A percentile compares a stretch with the other conserved stretches of the same genome.
These are phyloP conservation scores for Colletotrichum godetiae DNA, from an alignment of 2,329 filamentous ascomycete genomes.

Conservation along the genomic window DNA sequence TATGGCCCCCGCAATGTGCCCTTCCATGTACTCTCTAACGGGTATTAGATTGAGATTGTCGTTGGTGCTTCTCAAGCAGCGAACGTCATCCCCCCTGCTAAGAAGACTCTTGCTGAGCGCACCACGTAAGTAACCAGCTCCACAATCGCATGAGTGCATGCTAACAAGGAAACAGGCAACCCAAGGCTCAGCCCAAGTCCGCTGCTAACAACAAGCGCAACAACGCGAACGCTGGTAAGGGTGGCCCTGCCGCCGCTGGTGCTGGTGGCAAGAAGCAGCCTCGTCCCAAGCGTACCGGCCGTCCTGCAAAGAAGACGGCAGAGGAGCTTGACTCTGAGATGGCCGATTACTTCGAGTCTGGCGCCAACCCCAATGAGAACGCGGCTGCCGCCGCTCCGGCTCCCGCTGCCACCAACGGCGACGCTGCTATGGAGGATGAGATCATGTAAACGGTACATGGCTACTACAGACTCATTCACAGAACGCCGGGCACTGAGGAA, in stretches of 20 bases:
- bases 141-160: constrained; percentile 39
- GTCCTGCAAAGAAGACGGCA: constrained; percentile 85
- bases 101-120: constrained; percentile 84
- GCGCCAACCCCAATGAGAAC: constrained; percentile 54
- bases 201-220: constrained; percentile 81
- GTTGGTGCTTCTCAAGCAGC: constrained; percentile 81
- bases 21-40: constrained; percentile 37
- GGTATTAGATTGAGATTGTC: constrained; percentile 84
- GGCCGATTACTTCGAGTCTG: constrained; percentile 87
- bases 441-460: constrained; percentile 57
- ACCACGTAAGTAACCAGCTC: constrained; percentile 63
- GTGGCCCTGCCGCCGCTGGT: constrained; percentile 53
- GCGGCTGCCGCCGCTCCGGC: constrained; percentile 60
- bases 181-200: constrained; percentile 83
- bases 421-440: constrained; percentile 76
- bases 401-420: constrained; percentile 57
- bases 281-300: constrained; percentile 67
- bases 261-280: constrained; percentile 65
- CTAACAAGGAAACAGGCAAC: constrained; percentile 56
- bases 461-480: constrained; percentile 2
- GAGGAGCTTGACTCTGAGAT: constrained; percentile 98
- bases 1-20: constrained; percentile 50
- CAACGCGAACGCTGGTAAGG: constrained; percentile 49
- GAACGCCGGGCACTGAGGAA: not conserved
- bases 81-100: constrained; percentile 71